Base-by-base conservation (phyloP, 345 rosid species). In the Populus euphratica region DNA sequence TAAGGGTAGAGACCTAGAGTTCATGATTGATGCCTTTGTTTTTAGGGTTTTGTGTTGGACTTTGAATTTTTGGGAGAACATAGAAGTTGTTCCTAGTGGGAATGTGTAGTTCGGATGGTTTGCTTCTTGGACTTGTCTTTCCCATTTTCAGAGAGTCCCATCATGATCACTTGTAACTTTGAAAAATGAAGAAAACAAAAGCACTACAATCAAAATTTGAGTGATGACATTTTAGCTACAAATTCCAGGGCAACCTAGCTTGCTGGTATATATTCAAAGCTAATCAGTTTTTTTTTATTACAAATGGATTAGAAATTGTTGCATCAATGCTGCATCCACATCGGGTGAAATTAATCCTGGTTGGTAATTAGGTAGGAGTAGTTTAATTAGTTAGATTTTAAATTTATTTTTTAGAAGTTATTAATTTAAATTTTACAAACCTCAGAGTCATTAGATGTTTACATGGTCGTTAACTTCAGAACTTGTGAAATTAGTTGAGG, bases 41-140 rank as follows among this genome's bases (percentile, higher is more conserved):
- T 61, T 77, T 69, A 39, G 74, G 74, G 69, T 59, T 70, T 70
- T 70, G 80, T 43, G 75, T 70, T 61, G 47, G 63, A 70, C 74
- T 72, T 36, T 12, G 75, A 72, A 56, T 72, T 43, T 72, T 72
- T 9, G 33, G 74, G 20, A 35, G 6, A 72, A 72, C 75, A 54
- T 56, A 35, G 75, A 56, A 56, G 4, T 56, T 33, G 75, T 54
- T 54, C 75, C 66, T 4, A 56, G 11, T 52, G 75, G 75, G 36
- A 36, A 52, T 54, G 12, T 72, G 21, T 8, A 20, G 17, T 18
- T 38, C 8, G 3, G 10, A 33, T 56, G 47, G 21, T 21, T 33
- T 54, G 9, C 23, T 13, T n/a, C 44, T 5, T 72, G 9, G 75
- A 20, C 65, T 72, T 1, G 11, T n/a, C 25, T 72, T 72, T 72